Conservation (phyloP, 2,329 filamentous ascomycete species). For the Colletotrichum endophyticum region DNA sequence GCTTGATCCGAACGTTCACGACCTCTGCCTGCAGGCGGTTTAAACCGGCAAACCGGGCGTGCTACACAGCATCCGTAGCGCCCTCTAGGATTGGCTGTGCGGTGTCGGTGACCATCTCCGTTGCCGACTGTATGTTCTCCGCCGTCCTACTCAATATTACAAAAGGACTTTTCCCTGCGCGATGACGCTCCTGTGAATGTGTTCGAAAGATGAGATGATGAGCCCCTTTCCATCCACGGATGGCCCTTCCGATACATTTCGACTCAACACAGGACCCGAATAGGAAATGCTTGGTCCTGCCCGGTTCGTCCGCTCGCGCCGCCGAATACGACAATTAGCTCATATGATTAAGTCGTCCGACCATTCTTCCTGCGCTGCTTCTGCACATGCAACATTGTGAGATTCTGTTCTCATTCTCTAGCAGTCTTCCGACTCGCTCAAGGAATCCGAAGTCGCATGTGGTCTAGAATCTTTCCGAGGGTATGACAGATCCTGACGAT, state of each 20-base stretch:
- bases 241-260: not conserved
- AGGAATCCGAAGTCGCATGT: not conserved
- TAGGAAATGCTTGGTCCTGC: not conserved
- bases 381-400: not conserved
- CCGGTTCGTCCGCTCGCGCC: not conserved
- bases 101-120: not conserved
- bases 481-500: not conserved
- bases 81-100: not conserved
- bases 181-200: not conserved
- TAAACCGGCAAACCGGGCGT: not conserved
- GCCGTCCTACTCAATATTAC: not conserved
- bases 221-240: not conserved
- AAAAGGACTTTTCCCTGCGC: not conserved
- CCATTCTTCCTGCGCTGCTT: not conserved
- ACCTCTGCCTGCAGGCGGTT: not conserved
- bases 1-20: not conserved
- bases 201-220: not conserved
- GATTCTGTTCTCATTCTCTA: not conserved
- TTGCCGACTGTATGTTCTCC: not conserved
- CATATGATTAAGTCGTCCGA: not conserved
- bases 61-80: not conserved
- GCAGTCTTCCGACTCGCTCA: not conserved
- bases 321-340: not conserved
- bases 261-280: not conserved
- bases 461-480: not conserved